Evolutionary conservation across 1,139 yeast species (phyloP).

Genomic region (Blastobotrys capitulatus): DNA sequence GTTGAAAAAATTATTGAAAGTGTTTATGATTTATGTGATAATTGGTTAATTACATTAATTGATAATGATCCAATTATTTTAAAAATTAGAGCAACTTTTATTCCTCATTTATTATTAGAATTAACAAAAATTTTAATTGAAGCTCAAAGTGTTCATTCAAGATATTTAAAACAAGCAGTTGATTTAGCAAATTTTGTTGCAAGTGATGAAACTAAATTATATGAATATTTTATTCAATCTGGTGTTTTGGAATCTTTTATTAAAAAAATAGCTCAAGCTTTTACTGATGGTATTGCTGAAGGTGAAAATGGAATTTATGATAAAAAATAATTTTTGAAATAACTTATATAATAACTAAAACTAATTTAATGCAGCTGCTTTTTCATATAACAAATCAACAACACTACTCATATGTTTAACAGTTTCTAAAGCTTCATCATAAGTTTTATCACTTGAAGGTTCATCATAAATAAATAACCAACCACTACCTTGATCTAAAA

Average conservation of each 20-base stretch:
- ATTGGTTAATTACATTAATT: conserved; percentile 21
- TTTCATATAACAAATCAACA: conserved; percentile 88
- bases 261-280: conserved; percentile 50
- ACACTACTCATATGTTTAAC: conserved; percentile 82
- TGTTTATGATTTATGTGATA: conserved; percentile 18
- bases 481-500: conserved; percentile 96
- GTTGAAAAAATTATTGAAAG: conserved; percentile 16
- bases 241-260: conserved; percentile 63
- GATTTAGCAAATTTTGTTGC: conserved; percentile 52
- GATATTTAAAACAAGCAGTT: conserved; percentile 48
- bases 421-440: conserved; percentile 81
- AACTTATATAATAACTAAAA: neutral
- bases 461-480: conserved; percentile 92
- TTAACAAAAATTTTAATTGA: conserved; percentile 49
- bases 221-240: conserved; percentile 51
- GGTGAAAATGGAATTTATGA: conserved; percentile 29
- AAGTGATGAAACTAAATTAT: conserved; percentile 44
- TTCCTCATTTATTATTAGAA: conserved; percentile 68
- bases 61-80: conserved; percentile 7
- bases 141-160: conserved; percentile 30
- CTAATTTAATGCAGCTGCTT: conserved; percentile 70
- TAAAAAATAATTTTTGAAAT: conserved; percentile 2
- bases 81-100: conserved; percentile 54
- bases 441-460: conserved; percentile 83
- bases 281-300: conserved; percentile 41